Evolutionary conservation across 306 rosid genomes (phyloP).

Genomic region (Cicer yamashitae): DNA sequence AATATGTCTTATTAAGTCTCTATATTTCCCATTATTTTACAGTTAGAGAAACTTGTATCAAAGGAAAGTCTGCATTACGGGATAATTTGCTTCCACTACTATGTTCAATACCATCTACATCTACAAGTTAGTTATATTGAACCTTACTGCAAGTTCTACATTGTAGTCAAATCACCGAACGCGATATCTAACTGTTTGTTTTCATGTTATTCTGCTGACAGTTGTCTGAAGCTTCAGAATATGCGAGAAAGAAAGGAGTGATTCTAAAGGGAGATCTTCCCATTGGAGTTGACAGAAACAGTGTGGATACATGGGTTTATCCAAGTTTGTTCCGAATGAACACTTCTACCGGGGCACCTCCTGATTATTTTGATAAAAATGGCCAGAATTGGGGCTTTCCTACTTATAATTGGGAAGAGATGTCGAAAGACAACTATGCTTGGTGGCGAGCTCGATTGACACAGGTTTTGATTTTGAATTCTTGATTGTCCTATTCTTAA

Average conservation of each 20-base stretch:
- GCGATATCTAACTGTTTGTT: conserved; percentile 42
- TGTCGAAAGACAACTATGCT: conserved; percentile 92
- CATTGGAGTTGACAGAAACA: conserved; percentile 92
- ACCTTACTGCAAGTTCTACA: conserved; percentile 32
- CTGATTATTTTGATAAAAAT: conserved; percentile 97
- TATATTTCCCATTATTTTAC: conserved; percentile 46
- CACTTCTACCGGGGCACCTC: conserved; percentile 98
- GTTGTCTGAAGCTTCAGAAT: conserved; percentile 86
- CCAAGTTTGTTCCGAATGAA: conserved; percentile 92
- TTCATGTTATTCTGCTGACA: conserved; percentile 47
- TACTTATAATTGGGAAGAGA: conserved; percentile 98
- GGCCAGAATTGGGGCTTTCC: conserved; percentile 99
- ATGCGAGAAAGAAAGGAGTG: conserved; percentile 90
- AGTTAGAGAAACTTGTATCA: conserved; percentile 92
- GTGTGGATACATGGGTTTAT: conserved; percentile 98
- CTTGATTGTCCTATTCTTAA: conserved; percentile 11
- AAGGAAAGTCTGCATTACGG: conserved; percentile 79
- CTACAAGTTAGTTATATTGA: conserved; percentile 66
- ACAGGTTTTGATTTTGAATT: conserved; percentile 67
- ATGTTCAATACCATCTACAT: conserved; percentile 89
- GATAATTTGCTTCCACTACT: conserved; percentile 88
- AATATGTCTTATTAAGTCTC: conserved; percentile 24
- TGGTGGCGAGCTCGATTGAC: conserved; percentile 97
- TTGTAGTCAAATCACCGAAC: conserved; percentile 21
- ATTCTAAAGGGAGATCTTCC: conserved; percentile 97